Evolutionary conservation across 148 eudicot genomes (phyloP).

Genomic region (Rheum nobile): DNA sequence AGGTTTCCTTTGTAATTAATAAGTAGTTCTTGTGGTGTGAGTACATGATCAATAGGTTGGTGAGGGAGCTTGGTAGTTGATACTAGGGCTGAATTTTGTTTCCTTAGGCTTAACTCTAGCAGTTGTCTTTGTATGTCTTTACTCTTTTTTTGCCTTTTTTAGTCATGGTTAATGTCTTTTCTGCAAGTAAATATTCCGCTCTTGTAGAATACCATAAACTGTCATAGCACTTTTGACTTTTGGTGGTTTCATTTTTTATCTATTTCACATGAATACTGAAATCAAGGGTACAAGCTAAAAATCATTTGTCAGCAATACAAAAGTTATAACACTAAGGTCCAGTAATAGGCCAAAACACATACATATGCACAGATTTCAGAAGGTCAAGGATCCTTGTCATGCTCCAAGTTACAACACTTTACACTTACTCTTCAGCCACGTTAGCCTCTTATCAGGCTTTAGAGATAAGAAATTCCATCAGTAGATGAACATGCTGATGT

Average conservation of each 20-base stretch:
- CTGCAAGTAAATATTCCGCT: not conserved
- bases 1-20: not conserved
- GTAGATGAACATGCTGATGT: slow-evolving; percentile 99
- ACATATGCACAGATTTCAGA: not conserved
- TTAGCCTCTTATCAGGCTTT: slow-evolving; percentile 43
- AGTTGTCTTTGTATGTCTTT: not conserved
- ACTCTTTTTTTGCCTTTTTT: not conserved
- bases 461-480: slow-evolving; percentile 72
- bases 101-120: not conserved
- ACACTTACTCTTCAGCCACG: slow-evolving; percentile 59
- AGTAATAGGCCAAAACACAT: not conserved
- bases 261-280: not conserved
- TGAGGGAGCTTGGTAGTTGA: not conserved
- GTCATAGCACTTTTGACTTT: not conserved
- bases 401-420: slow-evolving; percentile 41
- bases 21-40: not conserved
- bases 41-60: slow-evolving; percentile 3
- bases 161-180: not conserved
- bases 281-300: not conserved
- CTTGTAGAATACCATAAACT: not conserved
- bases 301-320: not conserved
- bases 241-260: no score
- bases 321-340: not conserved
- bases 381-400: not conserved
- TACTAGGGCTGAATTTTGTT: not conserved